Evolutionary conservation across 352 stramenopile species (phyloP).

Genomic region (Phytophthora hybrid): DNA sequence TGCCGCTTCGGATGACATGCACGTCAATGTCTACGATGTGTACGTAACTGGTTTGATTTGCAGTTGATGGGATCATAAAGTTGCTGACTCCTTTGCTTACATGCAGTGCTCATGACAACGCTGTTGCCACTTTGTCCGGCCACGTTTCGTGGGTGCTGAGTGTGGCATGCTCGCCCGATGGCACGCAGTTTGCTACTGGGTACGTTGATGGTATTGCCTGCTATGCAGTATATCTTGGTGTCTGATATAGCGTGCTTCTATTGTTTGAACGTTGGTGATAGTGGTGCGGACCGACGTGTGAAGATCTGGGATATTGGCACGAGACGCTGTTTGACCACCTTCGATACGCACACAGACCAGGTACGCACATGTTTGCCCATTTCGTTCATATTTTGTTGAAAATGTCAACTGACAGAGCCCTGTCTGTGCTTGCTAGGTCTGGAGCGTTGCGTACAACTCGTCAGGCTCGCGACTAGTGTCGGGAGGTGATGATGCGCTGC

Average conservation of each 20-base stretch:
- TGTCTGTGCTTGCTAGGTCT: slow-evolving; percentile 60
- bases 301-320: slow-evolving; percentile 94
- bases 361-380: slow-evolving; percentile 35
- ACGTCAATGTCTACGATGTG: slow-evolving; percentile 94
- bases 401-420: slow-evolving; percentile 3
- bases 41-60: slow-evolving; percentile 48
- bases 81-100: slow-evolving; percentile 5
- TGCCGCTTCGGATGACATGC: slow-evolving; percentile 92
- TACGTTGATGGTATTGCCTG: slow-evolving; percentile 35
- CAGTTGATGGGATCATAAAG: background rate
- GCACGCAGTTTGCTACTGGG: slow-evolving; percentile 88
- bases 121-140: slow-evolving; percentile 85
- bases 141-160: slow-evolving; percentile 92
- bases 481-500: slow-evolving; percentile 87
- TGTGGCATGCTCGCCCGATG: slow-evolving; percentile 85
- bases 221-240: background rate
- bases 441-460: slow-evolving; percentile 92
- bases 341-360: slow-evolving; percentile 92
- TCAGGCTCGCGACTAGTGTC: slow-evolving; percentile 87
- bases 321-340: slow-evolving; percentile 89
- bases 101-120: slow-evolving; percentile 72
- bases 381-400: background rate
- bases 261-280: slow-evolving; percentile 30
- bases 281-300: slow-evolving; percentile 88
- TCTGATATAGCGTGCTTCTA: slow-evolving; percentile 7